Evolutionary conservation across 2,329 filamentous ascomycete species (phyloP).

Genomic region (Trichoderma hamatum): DNA sequence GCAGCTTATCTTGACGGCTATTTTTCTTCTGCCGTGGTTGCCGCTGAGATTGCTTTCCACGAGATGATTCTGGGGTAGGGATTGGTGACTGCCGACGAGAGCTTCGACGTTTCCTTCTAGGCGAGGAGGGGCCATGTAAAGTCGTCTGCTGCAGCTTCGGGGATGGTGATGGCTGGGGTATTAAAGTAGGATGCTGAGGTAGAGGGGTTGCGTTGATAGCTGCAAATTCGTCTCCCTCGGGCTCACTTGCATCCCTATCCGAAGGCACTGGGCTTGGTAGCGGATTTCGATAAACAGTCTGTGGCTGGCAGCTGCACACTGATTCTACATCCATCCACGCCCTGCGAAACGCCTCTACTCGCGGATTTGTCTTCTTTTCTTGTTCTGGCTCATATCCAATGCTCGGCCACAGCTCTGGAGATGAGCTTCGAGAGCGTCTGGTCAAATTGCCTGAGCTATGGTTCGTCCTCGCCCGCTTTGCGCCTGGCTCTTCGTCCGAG

Average conservation of each 20-base stretch:
- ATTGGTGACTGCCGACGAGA: neutral
- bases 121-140: neutral
- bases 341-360: neutral
- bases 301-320: neutral
- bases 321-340: neutral
- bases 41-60: neutral
- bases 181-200: neutral
- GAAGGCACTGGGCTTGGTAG: slow-evolving; percentile 11
- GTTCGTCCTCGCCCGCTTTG: neutral
- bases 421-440: neutral
- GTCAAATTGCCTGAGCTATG: neutral
- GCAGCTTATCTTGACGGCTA: no score
- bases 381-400: slow-evolving; percentile 4
- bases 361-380: neutral
- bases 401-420: slow-evolving; percentile 3
- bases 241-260: neutral
- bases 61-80: neutral
- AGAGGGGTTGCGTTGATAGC: neutral
- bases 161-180: neutral
- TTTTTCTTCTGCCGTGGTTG: neutral
- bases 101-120: neutral
- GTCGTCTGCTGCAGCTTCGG: neutral
- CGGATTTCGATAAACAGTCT: neutral
- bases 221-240: neutral
- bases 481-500: neutral